Conservation (phyloP, 2,329 filamentous ascomycete genomes). For the Teratosphaeria destructans region DNA sequence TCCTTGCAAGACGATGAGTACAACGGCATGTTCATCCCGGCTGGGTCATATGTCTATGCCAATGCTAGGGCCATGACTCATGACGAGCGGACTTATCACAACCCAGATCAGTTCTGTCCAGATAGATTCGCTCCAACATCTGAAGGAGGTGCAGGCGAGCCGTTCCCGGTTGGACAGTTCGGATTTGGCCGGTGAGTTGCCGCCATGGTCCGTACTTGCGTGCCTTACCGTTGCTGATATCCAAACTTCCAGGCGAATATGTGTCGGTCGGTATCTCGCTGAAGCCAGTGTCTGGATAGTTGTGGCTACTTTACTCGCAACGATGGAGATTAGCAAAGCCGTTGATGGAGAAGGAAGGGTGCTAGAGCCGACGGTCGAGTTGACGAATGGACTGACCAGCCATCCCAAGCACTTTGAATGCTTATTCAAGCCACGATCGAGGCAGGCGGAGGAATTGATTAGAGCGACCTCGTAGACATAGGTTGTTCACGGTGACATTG, state of each 20-base stretch:
- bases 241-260: background rate
- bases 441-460: constrained; percentile 1
- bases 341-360: constrained; percentile 27
- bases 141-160: constrained; percentile 32
- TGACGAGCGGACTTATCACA: constrained; percentile 31
- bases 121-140: constrained; percentile 31
- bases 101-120: constrained; percentile 38
- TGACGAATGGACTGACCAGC: constrained; percentile 7
- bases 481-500: background rate
- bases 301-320: constrained; percentile 31
- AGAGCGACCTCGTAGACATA: constrained; percentile 1
- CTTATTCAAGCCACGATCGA: constrained; percentile 1
- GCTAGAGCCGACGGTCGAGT: constrained; percentile 20
- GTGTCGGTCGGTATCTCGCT: constrained; percentile 5
- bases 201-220: background rate
- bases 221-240: background rate
- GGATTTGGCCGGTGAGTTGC: background rate
- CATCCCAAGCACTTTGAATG: constrained; percentile 3
- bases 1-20: constrained; percentile 12
- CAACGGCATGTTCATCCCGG: constrained; percentile 16
- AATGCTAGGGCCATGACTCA: constrained; percentile 30
- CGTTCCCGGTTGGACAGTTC: constrained; percentile 32
- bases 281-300: constrained; percentile 33
- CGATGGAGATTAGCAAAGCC: constrained; percentile 26
- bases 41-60: constrained; percentile 12